Conservation (phyloP, 495 filamentous ascomycete species). For the Opeltia flavorubescens region DNA sequence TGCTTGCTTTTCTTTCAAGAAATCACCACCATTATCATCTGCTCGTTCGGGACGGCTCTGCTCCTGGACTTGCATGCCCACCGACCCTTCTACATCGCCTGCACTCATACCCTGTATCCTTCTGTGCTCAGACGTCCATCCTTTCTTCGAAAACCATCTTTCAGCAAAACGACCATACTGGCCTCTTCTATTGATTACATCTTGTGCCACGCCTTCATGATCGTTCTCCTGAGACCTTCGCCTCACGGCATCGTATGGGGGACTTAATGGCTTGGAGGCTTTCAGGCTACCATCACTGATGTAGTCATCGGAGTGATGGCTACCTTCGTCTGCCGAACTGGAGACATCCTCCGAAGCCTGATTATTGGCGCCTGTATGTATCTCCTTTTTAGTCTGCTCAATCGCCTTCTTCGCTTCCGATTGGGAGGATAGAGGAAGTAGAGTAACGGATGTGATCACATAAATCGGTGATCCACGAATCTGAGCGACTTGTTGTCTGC, state of each 20-base stretch:
- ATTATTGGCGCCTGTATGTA: conserved; percentile 19
- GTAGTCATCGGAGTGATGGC: conserved; percentile 19
- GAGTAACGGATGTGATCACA: conserved; percentile 66
- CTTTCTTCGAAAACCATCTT: conserved; percentile 75
- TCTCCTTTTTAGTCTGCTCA: conserved; percentile 40
- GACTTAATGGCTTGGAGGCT: not conserved
- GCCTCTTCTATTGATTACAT: conserved; percentile 65
- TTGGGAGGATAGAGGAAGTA: conserved; percentile 73
- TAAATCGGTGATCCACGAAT: conserved; percentile 73
- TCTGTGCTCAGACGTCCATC: conserved; percentile 50
- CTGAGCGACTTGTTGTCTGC: conserved; percentile 75
- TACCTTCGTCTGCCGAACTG: conserved; percentile 7
- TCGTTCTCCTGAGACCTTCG: conserved; percentile 13
- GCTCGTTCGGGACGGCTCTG: not conserved
- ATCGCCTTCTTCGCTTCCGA: conserved; percentile 60
- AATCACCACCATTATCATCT: not conserved
- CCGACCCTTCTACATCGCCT: conserved; percentile 15
- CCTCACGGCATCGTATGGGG: not conserved
- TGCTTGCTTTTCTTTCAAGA: not conserved
- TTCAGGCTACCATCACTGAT: conserved; percentile 7
- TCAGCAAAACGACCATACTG: conserved; percentile 78
- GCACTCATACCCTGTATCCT: conserved; percentile 42
- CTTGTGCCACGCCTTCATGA: conserved; percentile 55
- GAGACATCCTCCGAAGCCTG: conserved; percentile 19
- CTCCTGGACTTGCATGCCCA: conserved; percentile 2